Conservation (phyloP, 805 yeast species). For the Cyberlindnera misumaiensis region DNA sequence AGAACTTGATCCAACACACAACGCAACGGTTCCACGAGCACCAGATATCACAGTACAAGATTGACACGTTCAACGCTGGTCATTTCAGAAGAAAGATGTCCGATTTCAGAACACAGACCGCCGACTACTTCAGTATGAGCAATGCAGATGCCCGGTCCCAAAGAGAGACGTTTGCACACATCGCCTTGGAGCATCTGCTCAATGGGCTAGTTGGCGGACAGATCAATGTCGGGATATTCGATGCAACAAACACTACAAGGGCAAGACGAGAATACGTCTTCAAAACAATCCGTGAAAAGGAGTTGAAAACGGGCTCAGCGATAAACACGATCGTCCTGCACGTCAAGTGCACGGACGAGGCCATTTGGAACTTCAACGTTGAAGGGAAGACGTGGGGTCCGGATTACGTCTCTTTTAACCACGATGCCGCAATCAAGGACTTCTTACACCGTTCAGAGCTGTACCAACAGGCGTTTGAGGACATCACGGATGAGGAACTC, state of each 20-base stretch:
- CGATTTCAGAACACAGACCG: slow-evolving; percentile 30
- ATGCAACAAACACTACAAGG: slow-evolving; percentile 51
- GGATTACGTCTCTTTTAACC: slow-evolving; percentile 50
- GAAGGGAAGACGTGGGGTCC: slow-evolving; percentile 56
- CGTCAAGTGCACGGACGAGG: slow-evolving; percentile 48
- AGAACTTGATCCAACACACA: slow-evolving; percentile 53
- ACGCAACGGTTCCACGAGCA: slow-evolving; percentile 21
- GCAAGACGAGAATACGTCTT: slow-evolving; percentile 28
- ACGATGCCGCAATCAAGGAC: slow-evolving; percentile 48
- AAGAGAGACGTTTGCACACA: slow-evolving; percentile 46
- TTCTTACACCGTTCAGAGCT: slow-evolving; percentile 49
- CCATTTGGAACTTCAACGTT: slow-evolving; percentile 51
- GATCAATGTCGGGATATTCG: slow-evolving; percentile 51
- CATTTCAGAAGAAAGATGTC: slow-evolving; percentile 50
- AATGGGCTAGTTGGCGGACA: slow-evolving; percentile 34
- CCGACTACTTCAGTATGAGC: slow-evolving; percentile 35
- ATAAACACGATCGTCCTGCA: slow-evolving; percentile 50
- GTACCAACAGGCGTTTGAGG: slow-evolving; percentile 38
- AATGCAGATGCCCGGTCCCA: slow-evolving; percentile 36
- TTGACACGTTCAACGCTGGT: slow-evolving; percentile 64
- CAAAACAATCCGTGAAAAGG: slow-evolving; percentile 17
- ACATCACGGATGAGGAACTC: slow-evolving; percentile 29
- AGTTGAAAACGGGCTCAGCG: slow-evolving; percentile 21
- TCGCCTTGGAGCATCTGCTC: slow-evolving; percentile 40
- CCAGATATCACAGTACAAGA: slow-evolving; percentile 21